Conservation (phyloP, 1,284 basidiomycete species). For the Phylloboletellus chloephorus region DNA sequence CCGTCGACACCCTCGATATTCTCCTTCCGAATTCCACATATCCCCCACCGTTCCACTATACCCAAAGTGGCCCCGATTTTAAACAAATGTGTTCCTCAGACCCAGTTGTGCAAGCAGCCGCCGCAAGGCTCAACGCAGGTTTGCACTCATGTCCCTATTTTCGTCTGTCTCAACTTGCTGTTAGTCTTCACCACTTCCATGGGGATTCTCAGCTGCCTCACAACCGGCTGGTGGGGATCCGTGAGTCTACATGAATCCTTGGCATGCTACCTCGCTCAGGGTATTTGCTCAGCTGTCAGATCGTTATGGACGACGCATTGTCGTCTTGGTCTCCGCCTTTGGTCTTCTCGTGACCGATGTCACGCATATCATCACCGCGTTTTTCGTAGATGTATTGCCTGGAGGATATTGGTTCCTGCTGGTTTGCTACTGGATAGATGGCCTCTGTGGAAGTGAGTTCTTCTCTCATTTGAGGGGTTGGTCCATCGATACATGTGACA, state of each 20-base stretch:
- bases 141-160: slow-evolving; percentile 3
- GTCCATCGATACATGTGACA: background rate
- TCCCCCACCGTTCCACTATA: background rate
- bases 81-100: slow-evolving; percentile 57
- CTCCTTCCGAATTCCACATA: slow-evolving; percentile 5
- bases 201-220: slow-evolving; percentile 70
- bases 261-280: background rate
- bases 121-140: slow-evolving; percentile 65
- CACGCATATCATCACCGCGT: slow-evolving; percentile 62
- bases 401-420: slow-evolving; percentile 84
- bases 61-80: slow-evolving; percentile 1
- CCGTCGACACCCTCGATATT: background rate
- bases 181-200: slow-evolving; percentile 59
- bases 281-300: slow-evolving; percentile 60
- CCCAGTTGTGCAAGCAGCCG: slow-evolving; percentile 65
- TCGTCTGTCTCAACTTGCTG: slow-evolving; percentile 8
- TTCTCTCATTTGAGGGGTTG: background rate
- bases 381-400: slow-evolving; percentile 55
- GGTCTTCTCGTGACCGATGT: slow-evolving; percentile 65
- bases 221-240: slow-evolving; percentile 82
- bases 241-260: slow-evolving; percentile 28
- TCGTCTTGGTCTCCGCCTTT: slow-evolving; percentile 58
- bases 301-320: slow-evolving; percentile 63
- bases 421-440: slow-evolving; percentile 69
- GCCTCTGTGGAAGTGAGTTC: slow-evolving; percentile 66